Percentiles rank a stretch among this genome's conserved stretches.
phyloP scores from a whole-genome alignment of 2,329 filamentous ascomycete species.

The Fusarium keratoplasticum region DNA sequence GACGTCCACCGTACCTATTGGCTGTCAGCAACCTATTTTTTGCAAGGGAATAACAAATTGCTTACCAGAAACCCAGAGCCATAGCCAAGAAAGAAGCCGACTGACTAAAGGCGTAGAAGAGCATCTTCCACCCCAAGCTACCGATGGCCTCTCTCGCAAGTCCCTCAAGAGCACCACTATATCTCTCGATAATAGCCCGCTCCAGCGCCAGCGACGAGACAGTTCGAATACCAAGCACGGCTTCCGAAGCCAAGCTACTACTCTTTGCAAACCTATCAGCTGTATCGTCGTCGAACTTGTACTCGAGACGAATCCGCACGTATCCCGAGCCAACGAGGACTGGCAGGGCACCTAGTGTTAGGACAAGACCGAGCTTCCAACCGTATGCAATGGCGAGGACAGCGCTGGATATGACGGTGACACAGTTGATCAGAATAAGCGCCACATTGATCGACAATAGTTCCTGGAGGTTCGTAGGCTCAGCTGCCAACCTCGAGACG shows the following conservation, averaged over 20 bases:
- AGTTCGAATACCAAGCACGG: conserved; percentile 61
- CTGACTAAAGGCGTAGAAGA: conserved; percentile 56
- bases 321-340: conserved; percentile 59
- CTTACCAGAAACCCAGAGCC: conserved; percentile 55
- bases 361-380: conserved; percentile 63
- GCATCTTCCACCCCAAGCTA: conserved; percentile 53
- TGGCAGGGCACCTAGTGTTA: conserved; percentile 59
- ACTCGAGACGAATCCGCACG: conserved; percentile 61
- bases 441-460: conserved; percentile 61
- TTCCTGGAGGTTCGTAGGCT: conserved; percentile 62
- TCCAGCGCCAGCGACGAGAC: conserved; percentile 62
- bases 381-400: conserved; percentile 59
- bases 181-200: conserved; percentile 52
- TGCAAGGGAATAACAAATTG: neutral
- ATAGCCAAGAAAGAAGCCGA: conserved; percentile 53
- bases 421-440: conserved; percentile 58
- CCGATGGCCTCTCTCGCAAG: conserved; percentile 47
- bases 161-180: conserved; percentile 46
- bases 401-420: conserved; percentile 59
- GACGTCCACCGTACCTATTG: conserved; percentile 52
- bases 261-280: conserved; percentile 58
- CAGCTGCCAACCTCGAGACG: conserved; percentile 51
- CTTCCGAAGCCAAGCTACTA: conserved; percentile 62
- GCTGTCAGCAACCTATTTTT: neutral
- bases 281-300: conserved; percentile 58